Conservation (phyloP, 129 eudicot species). For the Glebionis coronaria region DNA sequence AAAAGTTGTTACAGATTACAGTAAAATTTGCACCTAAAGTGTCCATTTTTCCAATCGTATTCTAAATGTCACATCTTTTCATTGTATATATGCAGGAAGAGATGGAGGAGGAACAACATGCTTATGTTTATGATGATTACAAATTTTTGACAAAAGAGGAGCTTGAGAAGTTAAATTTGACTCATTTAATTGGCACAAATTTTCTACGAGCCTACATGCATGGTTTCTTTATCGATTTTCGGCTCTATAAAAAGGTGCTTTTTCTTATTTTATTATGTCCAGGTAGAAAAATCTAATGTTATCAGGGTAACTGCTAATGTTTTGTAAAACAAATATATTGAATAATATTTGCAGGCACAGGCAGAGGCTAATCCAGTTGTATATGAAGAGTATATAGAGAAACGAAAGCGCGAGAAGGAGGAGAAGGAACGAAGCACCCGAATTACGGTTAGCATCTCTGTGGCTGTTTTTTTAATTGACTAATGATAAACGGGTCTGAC, state of each 20-base stretch:
- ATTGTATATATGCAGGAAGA: conserved; percentile 61
- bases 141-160: conserved; percentile 89
- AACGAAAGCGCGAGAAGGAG: conserved; percentile 61
- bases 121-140: conserved; percentile 87
- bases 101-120: conserved; percentile 81
- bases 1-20: background rate
- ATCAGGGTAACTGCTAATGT: background rate
- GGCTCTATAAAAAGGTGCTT: conserved; percentile 82
- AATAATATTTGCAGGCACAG: conserved; percentile 61
- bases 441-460: conserved; percentile 64
- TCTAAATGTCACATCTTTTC: conserved; percentile 13
- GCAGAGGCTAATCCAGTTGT: conserved; percentile 74
- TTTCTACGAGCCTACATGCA: conserved; percentile 94
- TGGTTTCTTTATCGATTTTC: conserved; percentile 77
- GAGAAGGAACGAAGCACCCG: conserved; percentile 57
- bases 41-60: conserved; percentile 2
- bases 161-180: conserved; percentile 68
- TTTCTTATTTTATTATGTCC: background rate
- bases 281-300: background rate
- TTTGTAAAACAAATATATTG: background rate
- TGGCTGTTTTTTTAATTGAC: background rate
- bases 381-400: conserved; percentile 75
- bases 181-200: conserved; percentile 83
- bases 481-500: conserved; percentile 5
- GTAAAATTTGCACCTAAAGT: background rate